phyloP scores from a whole-genome alignment of 2,329 filamentous ascomycete species.

The Mariannaea sp. region DNA sequence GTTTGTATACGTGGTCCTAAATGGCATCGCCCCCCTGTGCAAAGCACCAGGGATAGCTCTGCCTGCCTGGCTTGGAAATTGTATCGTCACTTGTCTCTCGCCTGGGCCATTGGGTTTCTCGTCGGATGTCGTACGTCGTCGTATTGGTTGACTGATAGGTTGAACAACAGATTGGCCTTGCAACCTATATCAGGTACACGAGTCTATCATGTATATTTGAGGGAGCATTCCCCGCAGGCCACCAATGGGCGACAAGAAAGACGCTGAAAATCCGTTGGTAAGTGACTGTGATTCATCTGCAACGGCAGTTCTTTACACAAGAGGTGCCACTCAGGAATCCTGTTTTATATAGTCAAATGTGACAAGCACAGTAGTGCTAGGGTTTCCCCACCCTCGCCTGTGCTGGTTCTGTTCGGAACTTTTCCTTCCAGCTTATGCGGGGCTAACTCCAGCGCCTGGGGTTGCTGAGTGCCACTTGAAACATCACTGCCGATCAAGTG shows the following conservation, averaged over 20 bases:
- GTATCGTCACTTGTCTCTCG: background rate
- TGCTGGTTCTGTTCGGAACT: background rate
- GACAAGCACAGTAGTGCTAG: background rate
- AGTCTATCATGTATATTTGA: background rate
- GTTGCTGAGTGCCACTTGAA: background rate
- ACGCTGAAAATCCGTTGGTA: too few relatives aligned
- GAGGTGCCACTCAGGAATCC: background rate
- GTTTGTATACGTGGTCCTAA: background rate
- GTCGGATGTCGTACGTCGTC: slow-evolving; percentile 2
- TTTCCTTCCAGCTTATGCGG: slow-evolving; percentile 2
- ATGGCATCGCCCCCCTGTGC: slow-evolving; percentile 1
- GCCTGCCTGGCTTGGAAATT: background rate
- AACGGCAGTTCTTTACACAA: too few relatives aligned
- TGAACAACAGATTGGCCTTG: too few relatives aligned
- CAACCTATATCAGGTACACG: slow-evolving; percentile 7
- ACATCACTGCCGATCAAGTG: slow-evolving; percentile 1
- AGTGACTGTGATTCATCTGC: too few relatives aligned
- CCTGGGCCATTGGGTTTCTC: background rate
- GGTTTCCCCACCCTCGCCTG: slow-evolving; percentile 1
- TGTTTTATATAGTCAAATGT: background rate
- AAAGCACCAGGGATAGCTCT: slow-evolving; percentile 1
- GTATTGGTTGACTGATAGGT: background rate
- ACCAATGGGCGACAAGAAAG: background rate
- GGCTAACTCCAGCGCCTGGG: background rate
- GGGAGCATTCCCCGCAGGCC: background rate